phyloP scores from a whole-genome alignment of 2,329 filamentous ascomycete species.

The Aotearoamyces nothofagi region DNA sequence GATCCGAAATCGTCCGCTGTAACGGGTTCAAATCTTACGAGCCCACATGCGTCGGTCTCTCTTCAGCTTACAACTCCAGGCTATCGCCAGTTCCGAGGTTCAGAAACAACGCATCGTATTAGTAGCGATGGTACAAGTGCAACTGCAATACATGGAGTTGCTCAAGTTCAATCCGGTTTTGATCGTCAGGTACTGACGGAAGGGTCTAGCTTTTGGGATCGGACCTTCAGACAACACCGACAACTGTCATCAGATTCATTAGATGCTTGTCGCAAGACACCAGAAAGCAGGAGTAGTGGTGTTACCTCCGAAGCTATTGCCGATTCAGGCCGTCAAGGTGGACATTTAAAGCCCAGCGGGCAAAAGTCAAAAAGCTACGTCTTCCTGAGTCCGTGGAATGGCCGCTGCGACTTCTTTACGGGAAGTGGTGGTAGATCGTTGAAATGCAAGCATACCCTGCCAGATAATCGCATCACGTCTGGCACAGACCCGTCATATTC shows the following conservation, averaged over 20 bases:
- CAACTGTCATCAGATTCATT: constrained; percentile 11
- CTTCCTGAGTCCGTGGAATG: constrained; percentile 78
- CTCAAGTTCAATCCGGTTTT: constrained; percentile 20
- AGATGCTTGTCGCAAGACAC: constrained; percentile 3
- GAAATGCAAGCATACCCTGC: constrained; percentile 58
- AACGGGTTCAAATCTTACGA: constrained; percentile 18
- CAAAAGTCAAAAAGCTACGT: constrained; percentile 41
- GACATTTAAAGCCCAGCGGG: neutral
- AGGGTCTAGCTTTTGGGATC: constrained; percentile 14
- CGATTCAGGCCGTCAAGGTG: neutral
- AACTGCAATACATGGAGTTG: constrained; percentile 1
- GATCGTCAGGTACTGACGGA: constrained; percentile 41
- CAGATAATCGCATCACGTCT: constrained; percentile 23
- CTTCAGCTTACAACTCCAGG: constrained; percentile 18
- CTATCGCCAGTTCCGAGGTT: constrained; percentile 16
- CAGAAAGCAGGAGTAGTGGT: constrained; percentile 8
- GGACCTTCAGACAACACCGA: constrained; percentile 12
- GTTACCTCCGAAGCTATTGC: constrained; percentile 7
- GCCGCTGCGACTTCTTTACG: constrained; percentile 72
- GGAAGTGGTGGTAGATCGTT: constrained; percentile 60
- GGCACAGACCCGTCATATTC: constrained; percentile 7
- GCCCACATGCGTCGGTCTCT: constrained; percentile 20
- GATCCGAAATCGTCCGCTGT: constrained; percentile 11
- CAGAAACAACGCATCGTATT: constrained; percentile 3
- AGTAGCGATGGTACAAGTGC: constrained; percentile 2